phyloP scores from a whole-genome alignment of 257 asterid genomes.

The Lantana camara region DNA sequence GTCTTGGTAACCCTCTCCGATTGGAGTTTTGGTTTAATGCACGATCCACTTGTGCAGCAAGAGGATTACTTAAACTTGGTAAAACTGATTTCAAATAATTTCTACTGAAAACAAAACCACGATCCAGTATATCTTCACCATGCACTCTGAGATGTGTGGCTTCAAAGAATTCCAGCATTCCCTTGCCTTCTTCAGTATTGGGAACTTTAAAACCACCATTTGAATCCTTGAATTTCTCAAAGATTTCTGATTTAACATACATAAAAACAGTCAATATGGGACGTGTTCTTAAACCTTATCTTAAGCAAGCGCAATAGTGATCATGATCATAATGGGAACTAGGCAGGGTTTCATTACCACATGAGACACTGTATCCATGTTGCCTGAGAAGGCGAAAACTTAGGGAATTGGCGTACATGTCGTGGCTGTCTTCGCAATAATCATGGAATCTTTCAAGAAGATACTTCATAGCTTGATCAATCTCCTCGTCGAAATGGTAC shows the following conservation, averaged over 20 bases:
- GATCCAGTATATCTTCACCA: constrained; percentile 38
- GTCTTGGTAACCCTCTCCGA: constrained; percentile 27
- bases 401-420: background rate
- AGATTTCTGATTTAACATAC: background rate
- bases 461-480: background rate
- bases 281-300: no score
- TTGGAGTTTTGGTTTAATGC: constrained; percentile 24
- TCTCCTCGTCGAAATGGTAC: background rate
- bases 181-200: background rate
- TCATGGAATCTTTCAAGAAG: background rate
- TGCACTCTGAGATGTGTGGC: constrained; percentile 42
- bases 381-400: background rate
- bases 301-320: no score
- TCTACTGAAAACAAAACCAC: constrained; percentile 28
- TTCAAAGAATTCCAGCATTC: constrained; percentile 38
- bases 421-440: background rate
- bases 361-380: background rate
- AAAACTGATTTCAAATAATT: constrained; percentile 22
- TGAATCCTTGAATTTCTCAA: background rate
- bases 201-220: constrained; percentile 24
- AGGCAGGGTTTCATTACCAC: no score
- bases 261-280: no score
- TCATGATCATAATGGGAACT: no score
- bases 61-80: constrained; percentile 3
- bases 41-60: constrained; percentile 20